A percentile compares a stretch with the other conserved stretches of the same genome.
Conservation (phyloP, 495 filamentous ascomycete genomes). For the Penicillium taxi region DNA sequence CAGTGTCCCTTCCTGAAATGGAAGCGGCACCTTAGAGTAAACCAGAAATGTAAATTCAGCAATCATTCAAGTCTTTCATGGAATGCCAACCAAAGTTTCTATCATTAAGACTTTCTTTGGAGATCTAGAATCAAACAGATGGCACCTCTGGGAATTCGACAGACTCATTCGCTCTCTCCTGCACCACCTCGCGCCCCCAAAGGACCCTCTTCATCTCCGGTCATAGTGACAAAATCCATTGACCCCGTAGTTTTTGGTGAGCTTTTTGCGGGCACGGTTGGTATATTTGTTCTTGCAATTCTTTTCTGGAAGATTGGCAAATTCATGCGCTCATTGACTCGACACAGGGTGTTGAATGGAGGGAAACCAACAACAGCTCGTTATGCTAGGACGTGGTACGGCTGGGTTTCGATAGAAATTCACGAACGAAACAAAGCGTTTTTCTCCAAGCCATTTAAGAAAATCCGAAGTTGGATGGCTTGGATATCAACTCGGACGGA, state of each 20-base stretch:
- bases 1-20: too few species aligned
- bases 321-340: conserved; percentile 31
- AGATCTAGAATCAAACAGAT: conserved; percentile 21
- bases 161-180: conserved; percentile 17
- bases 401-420: conserved; percentile 31
- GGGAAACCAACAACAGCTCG: conserved; percentile 27
- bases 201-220: conserved; percentile 9
- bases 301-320: conserved; percentile 36
- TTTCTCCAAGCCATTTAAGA: conserved; percentile 12
- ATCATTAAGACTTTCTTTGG: too few species aligned
- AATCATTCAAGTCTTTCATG: too few species aligned
- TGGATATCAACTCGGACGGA: conserved; percentile 32
- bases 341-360: conserved; percentile 23
- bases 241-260: conserved; percentile 23
- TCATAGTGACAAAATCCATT: conserved; percentile 16
- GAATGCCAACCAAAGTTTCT: too few species aligned
- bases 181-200: conserved; percentile 16
- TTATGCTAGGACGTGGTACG: conserved; percentile 41
- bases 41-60: too few species aligned
- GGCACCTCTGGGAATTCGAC: conserved; percentile 29
- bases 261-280: conserved; percentile 33
- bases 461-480: conserved; percentile 19
- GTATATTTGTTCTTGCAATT: conserved; percentile 32
- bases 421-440: conserved; percentile 26
- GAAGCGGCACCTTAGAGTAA: too few species aligned